These are phyloP conservation scores for Arachnomyces sp. DNA, from an alignment of 2,329 filamentous ascomycete genomes.

Conservation along the genomic window DNA sequence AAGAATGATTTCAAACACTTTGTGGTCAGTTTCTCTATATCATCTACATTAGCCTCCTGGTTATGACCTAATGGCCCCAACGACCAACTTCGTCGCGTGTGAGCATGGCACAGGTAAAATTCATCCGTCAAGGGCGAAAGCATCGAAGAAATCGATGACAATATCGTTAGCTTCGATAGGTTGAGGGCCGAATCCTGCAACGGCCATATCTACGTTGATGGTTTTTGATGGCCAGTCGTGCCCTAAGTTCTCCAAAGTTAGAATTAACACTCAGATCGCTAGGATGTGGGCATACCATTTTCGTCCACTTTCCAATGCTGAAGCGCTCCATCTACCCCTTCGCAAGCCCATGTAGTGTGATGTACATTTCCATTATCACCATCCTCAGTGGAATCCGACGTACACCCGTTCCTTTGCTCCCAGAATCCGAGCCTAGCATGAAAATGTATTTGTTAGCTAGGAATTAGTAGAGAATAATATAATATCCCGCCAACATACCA, in stretches of 20 bases:
- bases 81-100: too few species aligned
- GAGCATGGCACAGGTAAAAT: too few species aligned
- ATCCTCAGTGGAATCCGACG: constrained; percentile 24
- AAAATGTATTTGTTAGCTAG: constrained; percentile 5
- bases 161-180: constrained; percentile 39
- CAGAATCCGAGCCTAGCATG: constrained; percentile 30
- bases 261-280: background rate
- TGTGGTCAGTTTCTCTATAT: too few species aligned
- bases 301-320: constrained; percentile 41
- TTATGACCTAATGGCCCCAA: too few species aligned
- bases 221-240: constrained; percentile 43
- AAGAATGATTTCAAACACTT: too few species aligned
- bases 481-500: constrained; percentile 26
- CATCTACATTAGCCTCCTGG: too few species aligned
- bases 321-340: constrained; percentile 25
- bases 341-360: constrained; percentile 38
- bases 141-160: constrained; percentile 41
- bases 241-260: constrained; percentile 15
- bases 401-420: constrained; percentile 36
- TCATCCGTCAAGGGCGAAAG: constrained; percentile 18
- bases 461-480: too few species aligned
- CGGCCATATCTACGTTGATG: constrained; percentile 38
- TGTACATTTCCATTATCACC: constrained; percentile 36
- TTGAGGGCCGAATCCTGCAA: constrained; percentile 33
- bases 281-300: constrained; percentile 33